Evolutionary conservation across 768 basidiomycete species (phyloP).

Genomic region (Hypsizygus marmoreus): DNA sequence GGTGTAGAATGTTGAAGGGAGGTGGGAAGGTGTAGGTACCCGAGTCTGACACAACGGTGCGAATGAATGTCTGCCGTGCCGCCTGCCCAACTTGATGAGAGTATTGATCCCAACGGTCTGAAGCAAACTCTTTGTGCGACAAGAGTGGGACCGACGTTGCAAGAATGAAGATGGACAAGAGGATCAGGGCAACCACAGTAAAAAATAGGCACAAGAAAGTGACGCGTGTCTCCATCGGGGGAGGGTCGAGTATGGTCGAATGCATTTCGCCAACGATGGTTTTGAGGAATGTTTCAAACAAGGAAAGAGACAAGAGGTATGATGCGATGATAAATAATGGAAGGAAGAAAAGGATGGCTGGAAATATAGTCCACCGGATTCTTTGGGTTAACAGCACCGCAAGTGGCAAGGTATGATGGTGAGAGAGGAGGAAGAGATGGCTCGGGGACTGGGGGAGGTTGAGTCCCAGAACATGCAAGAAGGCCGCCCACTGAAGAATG

Average conservation of each 20-base stretch:
- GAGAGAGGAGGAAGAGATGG: slow-evolving; percentile 44
- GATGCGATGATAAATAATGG: slow-evolving; percentile 46
- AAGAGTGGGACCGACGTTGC: slow-evolving; percentile 24
- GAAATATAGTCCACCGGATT: slow-evolving; percentile 37
- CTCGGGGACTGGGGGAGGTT: slow-evolving; percentile 47
- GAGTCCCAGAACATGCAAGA: slow-evolving; percentile 44
- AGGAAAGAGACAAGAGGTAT: slow-evolving; percentile 48
- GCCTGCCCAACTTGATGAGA: slow-evolving; percentile 40
- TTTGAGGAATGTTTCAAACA: slow-evolving; percentile 38
- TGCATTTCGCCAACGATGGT: neutral
- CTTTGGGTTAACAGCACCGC: slow-evolving; percentile 41
- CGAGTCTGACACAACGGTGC: slow-evolving; percentile 36
- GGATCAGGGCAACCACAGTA: slow-evolving; percentile 32
- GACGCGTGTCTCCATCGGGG: slow-evolving; percentile 51
- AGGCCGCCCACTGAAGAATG: slow-evolving; percentile 40
- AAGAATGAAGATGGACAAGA: slow-evolving; percentile 34
- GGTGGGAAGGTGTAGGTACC: slow-evolving; percentile 46
- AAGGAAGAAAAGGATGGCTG: slow-evolving; percentile 47
- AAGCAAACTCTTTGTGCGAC: slow-evolving; percentile 1
- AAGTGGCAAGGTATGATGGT: slow-evolving; percentile 43
- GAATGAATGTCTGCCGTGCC: slow-evolving; percentile 44
- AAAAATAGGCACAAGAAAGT: slow-evolving; percentile 41
- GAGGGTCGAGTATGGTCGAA: slow-evolving; percentile 18
- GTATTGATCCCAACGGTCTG: slow-evolving; percentile 50
- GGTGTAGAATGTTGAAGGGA: slow-evolving; percentile 49